A percentile compares a stretch with the other conserved stretches of the same genome.
phyloP scores from a whole-genome alignment of 106 monocot genomes.

The Allium fistulosum region DNA sequence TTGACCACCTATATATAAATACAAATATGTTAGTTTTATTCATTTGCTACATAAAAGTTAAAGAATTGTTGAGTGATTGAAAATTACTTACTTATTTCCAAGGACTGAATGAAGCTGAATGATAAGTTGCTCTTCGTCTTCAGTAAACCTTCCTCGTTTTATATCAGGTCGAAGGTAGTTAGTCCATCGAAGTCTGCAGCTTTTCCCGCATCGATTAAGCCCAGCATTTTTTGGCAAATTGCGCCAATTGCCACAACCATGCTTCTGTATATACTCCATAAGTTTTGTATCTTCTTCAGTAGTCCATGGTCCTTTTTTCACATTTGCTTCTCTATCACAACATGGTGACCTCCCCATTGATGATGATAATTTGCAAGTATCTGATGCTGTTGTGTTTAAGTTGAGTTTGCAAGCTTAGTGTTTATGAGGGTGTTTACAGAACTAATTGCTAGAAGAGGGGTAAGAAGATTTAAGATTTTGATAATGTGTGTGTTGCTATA shows the following conservation, averaged over 20 bases:
- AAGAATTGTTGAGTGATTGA: neutral
- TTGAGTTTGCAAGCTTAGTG: neutral
- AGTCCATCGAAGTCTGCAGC: conserved; percentile 36
- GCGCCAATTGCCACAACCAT: conserved; percentile 23
- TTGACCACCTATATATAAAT: conserved; percentile 23
- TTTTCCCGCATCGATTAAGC: conserved; percentile 42
- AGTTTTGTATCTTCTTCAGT: conserved; percentile 30
- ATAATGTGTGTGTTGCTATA: too few species aligned
- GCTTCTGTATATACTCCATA: conserved; percentile 15
- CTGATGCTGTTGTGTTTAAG: too few species aligned
- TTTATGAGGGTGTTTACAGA: neutral
- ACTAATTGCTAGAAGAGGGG: neutral
- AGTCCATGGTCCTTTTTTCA: conserved; percentile 31
- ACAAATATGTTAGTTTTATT: neutral
- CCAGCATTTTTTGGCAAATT: conserved; percentile 29
- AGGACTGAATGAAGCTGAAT: conserved; percentile 20
- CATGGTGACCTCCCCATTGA: conserved; percentile 8
- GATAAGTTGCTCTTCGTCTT: conserved; percentile 26
- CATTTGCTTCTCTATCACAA: neutral
- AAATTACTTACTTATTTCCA: conserved; percentile 21
- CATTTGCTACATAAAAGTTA: neutral
- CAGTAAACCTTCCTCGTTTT: conserved; percentile 19
- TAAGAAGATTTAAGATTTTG: neutral
- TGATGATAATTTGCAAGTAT: too few species aligned
- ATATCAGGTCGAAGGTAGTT: conserved; percentile 34